phyloP scores from a whole-genome alignment of 305 asterid species.

The Stenogyne calaminthoides region DNA sequence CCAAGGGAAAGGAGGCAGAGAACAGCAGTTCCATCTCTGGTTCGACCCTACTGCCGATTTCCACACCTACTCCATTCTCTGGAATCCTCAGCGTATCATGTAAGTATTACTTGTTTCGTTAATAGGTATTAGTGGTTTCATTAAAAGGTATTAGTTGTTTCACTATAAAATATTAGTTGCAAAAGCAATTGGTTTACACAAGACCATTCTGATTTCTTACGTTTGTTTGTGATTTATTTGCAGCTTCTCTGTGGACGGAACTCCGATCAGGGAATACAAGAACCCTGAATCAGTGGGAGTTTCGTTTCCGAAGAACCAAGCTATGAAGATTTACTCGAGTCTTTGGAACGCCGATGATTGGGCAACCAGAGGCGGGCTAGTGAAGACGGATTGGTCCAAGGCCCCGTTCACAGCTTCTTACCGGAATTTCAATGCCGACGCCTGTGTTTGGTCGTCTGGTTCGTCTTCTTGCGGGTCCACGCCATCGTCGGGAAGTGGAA shows the following conservation, averaged over 20 bases:
- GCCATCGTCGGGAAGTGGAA: not conserved
- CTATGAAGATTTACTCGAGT: constrained; percentile 62
- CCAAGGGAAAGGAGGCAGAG: no score
- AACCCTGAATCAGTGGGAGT: constrained; percentile 48
- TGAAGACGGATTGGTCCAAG: constrained; percentile 52
- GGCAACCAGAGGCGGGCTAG: constrained; percentile 58
- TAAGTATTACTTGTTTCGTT: no score
- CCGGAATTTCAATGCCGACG: constrained; percentile 44
- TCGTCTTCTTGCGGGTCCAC: constrained; percentile 23
- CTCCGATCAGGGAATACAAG: constrained; percentile 55
- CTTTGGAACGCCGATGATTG: constrained; percentile 65
- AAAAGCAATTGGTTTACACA: no score
- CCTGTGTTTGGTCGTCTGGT: constrained; percentile 35
- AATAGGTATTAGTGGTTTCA: no score
- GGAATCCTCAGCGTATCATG: no score
- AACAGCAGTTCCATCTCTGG: no score
- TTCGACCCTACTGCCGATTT: no score
- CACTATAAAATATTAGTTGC: no score
- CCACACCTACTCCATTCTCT: no score
- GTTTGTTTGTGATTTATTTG: not conserved
- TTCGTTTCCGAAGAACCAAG: constrained; percentile 49
- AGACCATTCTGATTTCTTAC: no score
- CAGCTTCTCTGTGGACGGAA: constrained; percentile 51
- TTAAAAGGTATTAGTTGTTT: no score
- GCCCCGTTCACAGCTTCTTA: constrained; percentile 65